A percentile compares a stretch with the other conserved stretches of the same genome.
Evolutionary conservation across 495 filamentous ascomycete species (phyloP).

Genomic region (Aspergillus nidulans): DNA sequence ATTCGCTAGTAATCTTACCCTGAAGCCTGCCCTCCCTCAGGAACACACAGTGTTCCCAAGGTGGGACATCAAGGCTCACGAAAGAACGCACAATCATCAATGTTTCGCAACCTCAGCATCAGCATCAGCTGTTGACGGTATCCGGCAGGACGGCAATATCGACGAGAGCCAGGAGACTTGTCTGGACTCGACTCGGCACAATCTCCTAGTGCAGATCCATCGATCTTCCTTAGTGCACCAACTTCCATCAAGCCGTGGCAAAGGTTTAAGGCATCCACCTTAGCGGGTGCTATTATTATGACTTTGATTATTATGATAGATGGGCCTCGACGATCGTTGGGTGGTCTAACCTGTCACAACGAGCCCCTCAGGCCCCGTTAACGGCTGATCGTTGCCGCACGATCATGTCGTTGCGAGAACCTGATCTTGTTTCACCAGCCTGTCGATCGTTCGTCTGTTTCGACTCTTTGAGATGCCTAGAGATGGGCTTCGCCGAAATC

Average conservation of each 20-base stretch:
- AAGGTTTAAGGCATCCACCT: slow-evolving; percentile 1
- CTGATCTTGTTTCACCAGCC: slow-evolving; percentile 21
- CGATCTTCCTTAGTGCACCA: slow-evolving; percentile 20
- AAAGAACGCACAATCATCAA: background rate
- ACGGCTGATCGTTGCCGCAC: slow-evolving; percentile 32
- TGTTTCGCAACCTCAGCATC: background rate
- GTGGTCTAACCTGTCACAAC: slow-evolving; percentile 28
- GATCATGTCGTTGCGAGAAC: slow-evolving; percentile 22
- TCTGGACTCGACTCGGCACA: slow-evolving; percentile 21
- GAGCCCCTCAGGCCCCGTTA: slow-evolving; percentile 26
- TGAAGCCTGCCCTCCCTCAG: background rate
- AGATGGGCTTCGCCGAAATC: too few species aligned
- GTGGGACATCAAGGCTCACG: too few species aligned
- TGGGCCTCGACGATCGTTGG: slow-evolving; percentile 10
- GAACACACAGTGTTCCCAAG: background rate
- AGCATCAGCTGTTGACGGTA: slow-evolving; percentile 2
- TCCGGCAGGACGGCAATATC: slow-evolving; percentile 5
- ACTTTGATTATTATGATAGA: slow-evolving; percentile 1
- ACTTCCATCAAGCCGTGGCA: slow-evolving; percentile 13
- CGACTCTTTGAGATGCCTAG: background rate
- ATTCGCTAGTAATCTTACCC: background rate
- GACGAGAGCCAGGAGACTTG: slow-evolving; percentile 3
- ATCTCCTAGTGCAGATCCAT: slow-evolving; percentile 29
- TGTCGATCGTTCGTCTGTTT: slow-evolving; percentile 11
- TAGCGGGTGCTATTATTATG: slow-evolving; percentile 9